Conservation (phyloP, 257 asterid species). For the Solanum chiquidenum region DNA sequence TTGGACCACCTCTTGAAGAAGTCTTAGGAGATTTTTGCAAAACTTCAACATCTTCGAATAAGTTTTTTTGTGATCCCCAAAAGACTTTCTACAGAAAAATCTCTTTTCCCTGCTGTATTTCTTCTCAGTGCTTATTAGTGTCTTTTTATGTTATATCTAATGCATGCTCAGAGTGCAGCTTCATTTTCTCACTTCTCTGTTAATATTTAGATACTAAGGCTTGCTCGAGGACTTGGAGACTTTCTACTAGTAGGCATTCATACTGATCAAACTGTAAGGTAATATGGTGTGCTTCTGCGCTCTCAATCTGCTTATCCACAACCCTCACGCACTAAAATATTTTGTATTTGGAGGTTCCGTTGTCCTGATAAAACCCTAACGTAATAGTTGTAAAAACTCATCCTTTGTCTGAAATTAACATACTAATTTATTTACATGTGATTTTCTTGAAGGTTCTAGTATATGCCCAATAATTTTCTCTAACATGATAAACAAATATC, state of each 20-base stretch:
- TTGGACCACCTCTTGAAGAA: not conserved
- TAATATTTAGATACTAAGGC: constrained; percentile 61
- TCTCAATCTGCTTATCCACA: not conserved
- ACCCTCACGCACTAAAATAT: not conserved
- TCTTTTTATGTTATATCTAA: not conserved
- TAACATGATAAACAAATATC: not conserved
- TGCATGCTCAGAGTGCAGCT: not conserved
- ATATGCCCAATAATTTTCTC: not conserved
- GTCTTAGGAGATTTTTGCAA: not conserved
- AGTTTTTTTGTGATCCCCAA: not conserved
- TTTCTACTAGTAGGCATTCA: constrained; percentile 99
- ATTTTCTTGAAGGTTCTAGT: not conserved
- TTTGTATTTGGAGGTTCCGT: not conserved
- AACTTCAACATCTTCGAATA: not conserved
- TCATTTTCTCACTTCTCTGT: constrained; percentile 4
- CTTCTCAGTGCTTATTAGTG: not conserved
- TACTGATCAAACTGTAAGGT: constrained; percentile 94
- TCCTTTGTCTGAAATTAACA: not conserved
- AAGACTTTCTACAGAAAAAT: not conserved
- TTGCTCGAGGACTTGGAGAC: constrained; percentile 95
- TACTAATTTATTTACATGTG: not conserved
- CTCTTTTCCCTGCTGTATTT: not conserved
- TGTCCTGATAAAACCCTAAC: not conserved
- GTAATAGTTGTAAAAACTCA: not conserved
- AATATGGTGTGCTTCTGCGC: not conserved